phyloP scores from a whole-genome alignment of 2,329 filamentous ascomycete genomes.

The Clonostachys rosea region DNA sequence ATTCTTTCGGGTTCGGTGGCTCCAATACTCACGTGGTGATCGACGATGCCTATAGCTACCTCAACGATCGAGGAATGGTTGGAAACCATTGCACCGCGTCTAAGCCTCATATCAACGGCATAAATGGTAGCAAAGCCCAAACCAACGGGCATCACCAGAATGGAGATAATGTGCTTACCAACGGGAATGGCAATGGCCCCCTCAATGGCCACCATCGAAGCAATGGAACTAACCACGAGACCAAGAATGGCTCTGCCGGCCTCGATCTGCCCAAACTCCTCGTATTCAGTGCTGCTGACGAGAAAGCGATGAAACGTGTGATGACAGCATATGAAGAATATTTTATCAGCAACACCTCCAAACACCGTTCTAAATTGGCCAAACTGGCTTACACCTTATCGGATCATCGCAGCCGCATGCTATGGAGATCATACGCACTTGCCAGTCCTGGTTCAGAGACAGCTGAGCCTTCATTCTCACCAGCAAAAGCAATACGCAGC shows the following conservation, averaged over 20 bases:
- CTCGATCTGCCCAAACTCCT: neutral
- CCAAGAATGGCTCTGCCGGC: neutral
- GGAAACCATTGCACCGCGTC: neutral
- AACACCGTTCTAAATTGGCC: neutral
- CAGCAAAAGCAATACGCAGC: neutral
- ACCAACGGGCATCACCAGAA: neutral
- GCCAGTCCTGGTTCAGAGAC: slow-evolving; percentile 29
- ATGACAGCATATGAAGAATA: neutral
- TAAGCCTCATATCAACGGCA: slow-evolving; percentile 3
- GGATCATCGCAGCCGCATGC: slow-evolving; percentile 5
- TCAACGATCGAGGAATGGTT: slow-evolving; percentile 2
- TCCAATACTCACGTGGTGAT: slow-evolving; percentile 12
- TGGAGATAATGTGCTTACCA: neutral
- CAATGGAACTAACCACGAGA: neutral
- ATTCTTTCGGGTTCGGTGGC: slow-evolving; percentile 13
- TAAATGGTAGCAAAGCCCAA: slow-evolving; percentile 6
- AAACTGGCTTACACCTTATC: slow-evolving; percentile 9
- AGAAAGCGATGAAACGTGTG: neutral
- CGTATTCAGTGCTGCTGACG: neutral
- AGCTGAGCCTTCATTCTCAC: slow-evolving; percentile 13
- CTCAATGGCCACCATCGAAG: neutral
- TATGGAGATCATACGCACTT: slow-evolving; percentile 17
- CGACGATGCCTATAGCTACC: slow-evolving; percentile 8
- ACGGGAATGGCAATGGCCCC: neutral
- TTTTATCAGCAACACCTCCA: neutral